These are phyloP conservation scores for Apiosordaria backusii DNA, from an alignment of 495 filamentous ascomycete genomes.

Conservation along the genomic window DNA sequence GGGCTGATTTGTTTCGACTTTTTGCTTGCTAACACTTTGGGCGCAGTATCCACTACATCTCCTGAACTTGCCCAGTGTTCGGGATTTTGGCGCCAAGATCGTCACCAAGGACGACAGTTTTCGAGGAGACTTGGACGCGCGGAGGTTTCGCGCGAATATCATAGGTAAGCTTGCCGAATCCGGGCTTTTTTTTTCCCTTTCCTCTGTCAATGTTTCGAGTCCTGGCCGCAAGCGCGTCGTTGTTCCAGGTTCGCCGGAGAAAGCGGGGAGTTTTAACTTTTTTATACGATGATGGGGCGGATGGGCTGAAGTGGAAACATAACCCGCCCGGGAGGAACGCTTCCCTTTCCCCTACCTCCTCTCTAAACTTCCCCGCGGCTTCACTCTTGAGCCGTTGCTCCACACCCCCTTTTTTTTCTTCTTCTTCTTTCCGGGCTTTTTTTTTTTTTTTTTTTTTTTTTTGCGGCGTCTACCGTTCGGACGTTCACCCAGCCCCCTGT, in stretches of 20 bases:
- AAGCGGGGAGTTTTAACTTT: background rate
- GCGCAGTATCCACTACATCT: slow-evolving; percentile 76
- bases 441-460: background rate
- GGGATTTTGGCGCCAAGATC: slow-evolving; percentile 58
- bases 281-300: too few species aligned
- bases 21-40: background rate
- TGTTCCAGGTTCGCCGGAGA: background rate
- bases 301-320: background rate
- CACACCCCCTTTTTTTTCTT: background rate
- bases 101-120: slow-evolving; percentile 43
- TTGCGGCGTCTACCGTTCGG: background rate
- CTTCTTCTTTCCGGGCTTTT: background rate
- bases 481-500: background rate
- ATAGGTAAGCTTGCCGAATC: slow-evolving; percentile 59
- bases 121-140: slow-evolving; percentile 50
- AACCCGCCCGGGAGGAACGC: background rate
- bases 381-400: background rate
- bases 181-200: background rate
- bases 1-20: background rate
- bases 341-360: background rate
- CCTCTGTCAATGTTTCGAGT: background rate
- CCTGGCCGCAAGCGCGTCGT: background rate
- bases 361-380: background rate
- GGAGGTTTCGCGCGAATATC: slow-evolving; percentile 82
- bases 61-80: slow-evolving; percentile 69